phyloP scores from a whole-genome alignment of 306 rosid species.

The Dicorynia guianensis region DNA sequence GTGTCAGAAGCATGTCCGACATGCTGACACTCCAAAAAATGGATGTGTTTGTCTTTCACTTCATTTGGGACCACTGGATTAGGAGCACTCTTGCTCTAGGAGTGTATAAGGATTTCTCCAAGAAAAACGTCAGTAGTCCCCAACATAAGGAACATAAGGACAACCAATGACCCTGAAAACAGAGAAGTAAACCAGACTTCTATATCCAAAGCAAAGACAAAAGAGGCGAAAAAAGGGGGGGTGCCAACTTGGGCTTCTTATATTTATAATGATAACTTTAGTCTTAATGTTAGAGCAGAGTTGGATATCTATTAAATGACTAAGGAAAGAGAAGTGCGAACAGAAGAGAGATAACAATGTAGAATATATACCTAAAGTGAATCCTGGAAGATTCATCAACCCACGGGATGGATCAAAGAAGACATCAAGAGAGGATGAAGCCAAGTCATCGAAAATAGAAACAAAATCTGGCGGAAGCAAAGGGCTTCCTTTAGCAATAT shows the following conservation, averaged over 20 bases:
- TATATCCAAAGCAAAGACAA: neutral
- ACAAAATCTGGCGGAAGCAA: constrained; percentile 97
- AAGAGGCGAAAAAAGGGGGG: neutral
- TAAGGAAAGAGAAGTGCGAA: constrained; percentile 21
- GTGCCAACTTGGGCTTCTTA: constrained; percentile 10
- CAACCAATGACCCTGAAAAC: neutral
- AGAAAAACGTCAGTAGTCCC: too few species aligned
- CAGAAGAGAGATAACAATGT: constrained; percentile 26
- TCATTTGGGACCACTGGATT: too few species aligned
- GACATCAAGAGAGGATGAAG: constrained; percentile 96
- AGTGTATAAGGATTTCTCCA: too few species aligned
- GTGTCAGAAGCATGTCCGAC: too few species aligned
- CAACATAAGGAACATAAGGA: neutral
- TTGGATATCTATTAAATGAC: constrained; percentile 19
- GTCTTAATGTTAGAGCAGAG: neutral
- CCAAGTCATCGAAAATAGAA: constrained; percentile 90
- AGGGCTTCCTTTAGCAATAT: constrained; percentile 96
- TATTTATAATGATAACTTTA: constrained; percentile 12
- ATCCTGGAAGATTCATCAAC: constrained; percentile 76
- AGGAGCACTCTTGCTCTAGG: too few species aligned
- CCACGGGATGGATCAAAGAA: constrained; percentile 97
- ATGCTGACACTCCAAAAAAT: too few species aligned
- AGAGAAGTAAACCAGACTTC: neutral
- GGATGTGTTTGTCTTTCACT: too few species aligned
- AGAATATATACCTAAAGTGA: constrained; percentile 74